These are phyloP conservation scores for Gonium pectorale DNA, from an alignment of 139 green algal genomes.

Conservation along the genomic window DNA sequence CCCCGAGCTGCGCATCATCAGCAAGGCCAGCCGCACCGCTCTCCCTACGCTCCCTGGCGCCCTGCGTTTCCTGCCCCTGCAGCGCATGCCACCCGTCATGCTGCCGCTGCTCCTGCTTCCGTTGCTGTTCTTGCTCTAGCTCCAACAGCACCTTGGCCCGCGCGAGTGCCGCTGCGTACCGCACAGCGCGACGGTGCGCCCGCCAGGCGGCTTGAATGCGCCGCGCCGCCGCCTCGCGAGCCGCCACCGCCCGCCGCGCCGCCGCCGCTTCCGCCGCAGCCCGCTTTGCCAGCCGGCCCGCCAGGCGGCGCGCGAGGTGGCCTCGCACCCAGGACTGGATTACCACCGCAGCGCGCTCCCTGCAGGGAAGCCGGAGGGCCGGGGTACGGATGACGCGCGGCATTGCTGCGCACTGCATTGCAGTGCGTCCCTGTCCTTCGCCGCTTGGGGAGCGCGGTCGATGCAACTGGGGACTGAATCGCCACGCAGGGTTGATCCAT, in stretches of 20 bases:
- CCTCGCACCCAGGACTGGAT: conserved; percentile 31
- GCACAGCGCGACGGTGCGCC: conserved; percentile 6
- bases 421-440: too few relatives aligned
- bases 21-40: too few relatives aligned
- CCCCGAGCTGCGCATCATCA: too few relatives aligned
- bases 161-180: conserved; percentile 6
- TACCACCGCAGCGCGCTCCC: conserved; percentile 23
- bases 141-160: not conserved
- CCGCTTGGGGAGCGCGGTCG: too few relatives aligned
- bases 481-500: too few relatives aligned
- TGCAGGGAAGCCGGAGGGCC: not conserved
- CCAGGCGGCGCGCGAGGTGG: conserved; percentile 22
- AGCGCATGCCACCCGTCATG: too few relatives aligned
- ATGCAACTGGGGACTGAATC: too few relatives aligned
- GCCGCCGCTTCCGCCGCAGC: not conserved
- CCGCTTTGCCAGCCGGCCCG: not conserved
- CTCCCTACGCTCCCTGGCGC: too few relatives aligned
- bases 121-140: not conserved
- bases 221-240: not conserved
- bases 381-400: not conserved
- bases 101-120: not conserved
- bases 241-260: not conserved
- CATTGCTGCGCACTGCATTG: too few relatives aligned
- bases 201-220: conserved; percentile 32
- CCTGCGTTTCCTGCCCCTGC: too few relatives aligned